Percentiles rank a stretch among this genome's conserved stretches.
Conservation (phyloP, 2,329 filamentous ascomycete species). For the Colletotrichum tofieldiae region DNA sequence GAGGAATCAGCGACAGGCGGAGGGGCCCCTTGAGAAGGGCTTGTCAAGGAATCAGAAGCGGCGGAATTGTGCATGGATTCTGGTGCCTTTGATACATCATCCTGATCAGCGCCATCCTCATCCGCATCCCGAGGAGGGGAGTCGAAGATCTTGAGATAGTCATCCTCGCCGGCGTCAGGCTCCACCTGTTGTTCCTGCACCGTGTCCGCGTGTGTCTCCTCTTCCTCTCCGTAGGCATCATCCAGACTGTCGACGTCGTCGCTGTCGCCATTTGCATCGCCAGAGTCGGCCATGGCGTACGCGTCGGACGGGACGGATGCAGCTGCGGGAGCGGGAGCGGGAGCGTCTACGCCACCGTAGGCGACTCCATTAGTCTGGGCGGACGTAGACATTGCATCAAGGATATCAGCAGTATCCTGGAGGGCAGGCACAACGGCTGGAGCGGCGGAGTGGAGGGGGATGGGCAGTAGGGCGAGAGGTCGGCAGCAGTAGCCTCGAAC, state of each 20-base stretch:
- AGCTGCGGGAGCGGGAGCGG: constrained; percentile 52
- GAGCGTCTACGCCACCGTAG: constrained; percentile 42
- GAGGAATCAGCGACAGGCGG: constrained; percentile 52
- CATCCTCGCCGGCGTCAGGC: constrained; percentile 57
- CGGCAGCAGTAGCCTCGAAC: constrained; percentile 68
- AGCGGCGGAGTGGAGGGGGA: constrained; percentile 62
- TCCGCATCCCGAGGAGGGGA: constrained; percentile 60
- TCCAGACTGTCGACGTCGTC: constrained; percentile 62
- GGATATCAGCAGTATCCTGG: constrained; percentile 67
- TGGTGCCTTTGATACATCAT: constrained; percentile 62
- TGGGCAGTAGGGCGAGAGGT: constrained; percentile 68
- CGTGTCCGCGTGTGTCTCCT: constrained; percentile 50
- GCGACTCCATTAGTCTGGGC: constrained; percentile 47
- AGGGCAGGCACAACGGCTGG: constrained; percentile 65
- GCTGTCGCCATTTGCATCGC: constrained; percentile 46
- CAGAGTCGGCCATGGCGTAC: constrained; percentile 35
- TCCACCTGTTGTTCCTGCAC: constrained; percentile 49
- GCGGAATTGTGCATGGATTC: constrained; percentile 61
- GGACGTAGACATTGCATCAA: constrained; percentile 60
- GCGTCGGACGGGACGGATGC: constrained; percentile 46
- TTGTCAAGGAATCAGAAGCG: constrained; percentile 57
- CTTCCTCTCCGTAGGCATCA: constrained; percentile 62
- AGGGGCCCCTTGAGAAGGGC: constrained; percentile 49
- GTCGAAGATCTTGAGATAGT: constrained; percentile 68
- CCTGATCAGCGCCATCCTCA: constrained; percentile 51